Evolutionary conservation across 192 early-diverging fungal genomes (phyloP).

Genomic region (Irineochytrium annulatum): DNA sequence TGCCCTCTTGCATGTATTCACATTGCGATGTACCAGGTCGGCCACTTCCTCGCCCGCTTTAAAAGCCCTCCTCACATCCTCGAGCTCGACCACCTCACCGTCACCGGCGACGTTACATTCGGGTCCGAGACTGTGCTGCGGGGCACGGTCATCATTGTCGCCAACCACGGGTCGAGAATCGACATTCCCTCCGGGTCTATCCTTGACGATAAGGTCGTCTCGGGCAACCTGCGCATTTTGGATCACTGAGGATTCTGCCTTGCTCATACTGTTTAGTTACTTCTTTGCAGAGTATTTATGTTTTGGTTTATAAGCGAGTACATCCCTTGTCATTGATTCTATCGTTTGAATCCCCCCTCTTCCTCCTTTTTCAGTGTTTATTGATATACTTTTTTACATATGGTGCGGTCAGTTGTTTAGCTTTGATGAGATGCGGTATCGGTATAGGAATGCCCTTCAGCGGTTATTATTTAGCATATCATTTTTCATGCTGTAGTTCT

Average conservation of each 20-base stretch:
- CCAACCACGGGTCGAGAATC: constrained; percentile 95
- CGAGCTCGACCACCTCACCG: constrained; percentile 95
- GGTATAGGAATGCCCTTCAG: no score
- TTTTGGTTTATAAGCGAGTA: not conserved
- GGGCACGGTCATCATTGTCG: constrained; percentile 97
- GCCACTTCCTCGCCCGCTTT: constrained; percentile 86
- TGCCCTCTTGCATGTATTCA: not conserved
- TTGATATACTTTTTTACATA: not conserved
- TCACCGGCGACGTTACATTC: constrained; percentile 98
- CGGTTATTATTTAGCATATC: no score
- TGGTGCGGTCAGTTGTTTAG: not conserved
- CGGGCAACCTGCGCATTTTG: constrained; percentile 83
- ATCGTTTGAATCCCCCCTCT: no score
- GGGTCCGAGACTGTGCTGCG: constrained; percentile 81
- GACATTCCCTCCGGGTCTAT: constrained; percentile 93
- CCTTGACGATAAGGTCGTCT: constrained; percentile 97
- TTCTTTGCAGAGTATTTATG: no score
- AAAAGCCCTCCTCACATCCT: constrained; percentile 92
- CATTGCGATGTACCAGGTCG: constrained; percentile 40
- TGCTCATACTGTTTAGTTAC: not conserved
- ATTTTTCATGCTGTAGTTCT: no score
- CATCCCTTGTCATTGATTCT: not conserved
- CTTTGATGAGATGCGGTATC: not conserved
- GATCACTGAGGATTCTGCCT: constrained; percentile 39
- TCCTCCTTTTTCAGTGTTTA: not conserved